A percentile compares a stretch with the other conserved stretches of the same genome.
phyloP scores from a whole-genome alignment of 257 asterid genomes.

The Galeopsis tetrahit region DNA sequence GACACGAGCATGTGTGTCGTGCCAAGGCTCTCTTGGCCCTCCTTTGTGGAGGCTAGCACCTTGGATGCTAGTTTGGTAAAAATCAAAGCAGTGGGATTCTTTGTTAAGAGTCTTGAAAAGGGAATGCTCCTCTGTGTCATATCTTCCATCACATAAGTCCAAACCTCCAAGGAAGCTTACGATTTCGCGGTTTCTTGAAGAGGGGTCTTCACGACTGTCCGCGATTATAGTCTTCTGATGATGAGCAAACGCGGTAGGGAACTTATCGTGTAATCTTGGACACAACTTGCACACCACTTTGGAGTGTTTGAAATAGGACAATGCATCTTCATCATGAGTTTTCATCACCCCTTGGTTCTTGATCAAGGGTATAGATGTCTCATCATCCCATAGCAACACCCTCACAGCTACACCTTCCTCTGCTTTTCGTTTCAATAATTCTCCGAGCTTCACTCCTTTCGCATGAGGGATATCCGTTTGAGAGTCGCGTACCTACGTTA shows the following conservation, averaged over 20 bases:
- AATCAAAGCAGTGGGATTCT: constrained; percentile 77
- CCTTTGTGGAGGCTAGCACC: constrained; percentile 88
- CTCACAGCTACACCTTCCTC: constrained; percentile 88
- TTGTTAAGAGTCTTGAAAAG: constrained; percentile 73
- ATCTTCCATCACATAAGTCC: constrained; percentile 92
- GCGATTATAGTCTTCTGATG: constrained; percentile 77
- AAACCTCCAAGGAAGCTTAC: constrained; percentile 81
- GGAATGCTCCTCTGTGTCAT: constrained; percentile 83
- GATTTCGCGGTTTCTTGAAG: constrained; percentile 69
- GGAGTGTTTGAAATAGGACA: constrained; percentile 71
- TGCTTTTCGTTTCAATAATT: constrained; percentile 72
- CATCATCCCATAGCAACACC: constrained; percentile 85
- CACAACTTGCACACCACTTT: constrained; percentile 73
- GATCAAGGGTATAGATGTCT: constrained; percentile 77
- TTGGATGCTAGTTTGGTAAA: constrained; percentile 78
- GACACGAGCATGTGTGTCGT: constrained; percentile 79
- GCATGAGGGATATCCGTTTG: constrained; percentile 70
- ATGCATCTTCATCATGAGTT: constrained; percentile 80
- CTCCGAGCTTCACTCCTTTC: constrained; percentile 80
- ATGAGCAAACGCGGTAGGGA: constrained; percentile 82
- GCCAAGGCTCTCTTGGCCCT: constrained; percentile 98
- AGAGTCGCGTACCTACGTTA: constrained; percentile 70
- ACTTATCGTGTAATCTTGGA: constrained; percentile 71
- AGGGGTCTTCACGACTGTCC: constrained; percentile 50
- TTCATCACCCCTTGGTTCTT: constrained; percentile 87